Evolutionary conservation across 371 early-diverging fungal species (phyloP), one percentile per base, ranked within the genome.

Genomic region (Actinomortierella wolfii): DNA sequence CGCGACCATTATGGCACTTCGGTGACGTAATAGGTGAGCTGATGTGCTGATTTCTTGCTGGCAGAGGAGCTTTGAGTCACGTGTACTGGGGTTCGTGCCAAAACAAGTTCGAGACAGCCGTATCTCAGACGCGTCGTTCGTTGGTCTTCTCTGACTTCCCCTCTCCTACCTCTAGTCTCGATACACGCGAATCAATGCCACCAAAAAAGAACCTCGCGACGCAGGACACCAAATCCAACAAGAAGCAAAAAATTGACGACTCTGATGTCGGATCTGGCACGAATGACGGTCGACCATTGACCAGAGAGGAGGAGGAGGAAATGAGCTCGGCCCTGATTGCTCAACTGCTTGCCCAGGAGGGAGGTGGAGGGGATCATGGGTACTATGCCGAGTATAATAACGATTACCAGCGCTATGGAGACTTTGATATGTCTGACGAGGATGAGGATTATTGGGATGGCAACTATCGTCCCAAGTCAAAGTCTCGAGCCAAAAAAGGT

Each of bases 301-400:
- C 80, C 11, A 80, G 82, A n/a, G 86, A 87, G 50, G 85, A 92
- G 67, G 92, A 92, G 64, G 92, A 91, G 54, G 90, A 85, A 64
- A 84, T 92, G 85, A 90, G 90, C 65, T 87, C 88, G 24, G 92
- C 90, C 8, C 70, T 88, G 25, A 92, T 92, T 75, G 92, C 92
- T 49, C 81, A 90, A 59, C 74, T 92, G 58, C 68, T 92, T 26
- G 90, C 91, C 8, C 87, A 90, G 66, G 90, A 92, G 46, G 78
- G 77, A 1, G 67, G 64, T 52, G 69, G 58, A 18, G 80, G 76
- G 51, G 79, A 78, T 45, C 61, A 76, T 48, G 76, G 73, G 34
- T 88, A 88, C 54, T 88, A 88, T 65, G 81, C 82, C 18, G 86
- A 88, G 66, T 88, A 88, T 64, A 83, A 82, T 60, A 88, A 85